Percentiles rank a stretch among this genome's conserved stretches.
Evolutionary conservation across 441 rosid genomes (phyloP).

Genomic region (Lepidium campestre): DNA sequence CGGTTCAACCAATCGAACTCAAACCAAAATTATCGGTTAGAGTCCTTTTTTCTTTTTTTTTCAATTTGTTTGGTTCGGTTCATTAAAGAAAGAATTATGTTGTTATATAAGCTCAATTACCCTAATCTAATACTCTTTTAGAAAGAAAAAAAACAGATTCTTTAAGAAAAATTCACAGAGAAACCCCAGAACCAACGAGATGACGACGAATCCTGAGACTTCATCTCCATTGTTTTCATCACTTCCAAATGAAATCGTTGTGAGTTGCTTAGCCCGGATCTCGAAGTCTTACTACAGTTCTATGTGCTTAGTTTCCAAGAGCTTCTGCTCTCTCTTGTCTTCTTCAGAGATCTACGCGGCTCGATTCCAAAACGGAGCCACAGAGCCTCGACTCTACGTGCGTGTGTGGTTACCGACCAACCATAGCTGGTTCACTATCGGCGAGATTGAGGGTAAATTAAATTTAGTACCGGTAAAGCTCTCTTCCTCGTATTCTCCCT

Average conservation of each 20-base stretch:
- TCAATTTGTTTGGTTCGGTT: no score
- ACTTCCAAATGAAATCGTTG: background rate
- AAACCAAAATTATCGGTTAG: no score
- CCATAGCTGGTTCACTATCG: background rate
- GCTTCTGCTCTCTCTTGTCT: background rate
- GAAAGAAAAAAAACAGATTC: no score
- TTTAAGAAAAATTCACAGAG: no score
- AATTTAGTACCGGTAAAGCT: background rate
- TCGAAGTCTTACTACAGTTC: background rate
- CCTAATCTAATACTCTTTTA: no score
- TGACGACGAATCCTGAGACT: background rate
- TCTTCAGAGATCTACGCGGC: background rate
- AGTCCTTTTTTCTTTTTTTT: no score
- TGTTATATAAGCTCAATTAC: no score
- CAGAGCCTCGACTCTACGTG: slow-evolving; percentile 1
- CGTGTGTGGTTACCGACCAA: background rate
- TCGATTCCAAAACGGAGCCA: background rate
- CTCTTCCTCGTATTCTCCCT: background rate
- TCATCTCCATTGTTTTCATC: background rate
- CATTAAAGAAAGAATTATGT: no score
- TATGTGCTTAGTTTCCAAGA: slow-evolving; percentile 1
- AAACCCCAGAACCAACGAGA: no score
- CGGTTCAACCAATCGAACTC: no score
- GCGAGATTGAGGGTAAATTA: background rate
- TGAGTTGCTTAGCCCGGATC: background rate